phyloP scores from a whole-genome alignment of 331 rosid species.

The Cydonia oblonga region DNA sequence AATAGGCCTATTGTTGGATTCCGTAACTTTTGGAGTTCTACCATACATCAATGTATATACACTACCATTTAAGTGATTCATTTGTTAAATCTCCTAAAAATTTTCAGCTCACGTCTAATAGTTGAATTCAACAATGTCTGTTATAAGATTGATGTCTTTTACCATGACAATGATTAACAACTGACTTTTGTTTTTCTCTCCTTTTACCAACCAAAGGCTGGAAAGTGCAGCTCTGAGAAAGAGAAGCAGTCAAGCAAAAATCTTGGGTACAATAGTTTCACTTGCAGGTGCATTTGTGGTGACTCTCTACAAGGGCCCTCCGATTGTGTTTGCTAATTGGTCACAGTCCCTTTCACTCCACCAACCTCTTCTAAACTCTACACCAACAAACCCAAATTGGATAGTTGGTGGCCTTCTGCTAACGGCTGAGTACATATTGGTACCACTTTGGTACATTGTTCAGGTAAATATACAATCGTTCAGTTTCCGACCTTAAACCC shows the following conservation, averaged over 20 bases:
- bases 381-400: slow-evolving; percentile 37
- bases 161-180: not conserved
- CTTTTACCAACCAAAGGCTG: slow-evolving; percentile 34
- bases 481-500: not conserved
- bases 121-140: too few relatives aligned
- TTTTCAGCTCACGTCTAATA: too few relatives aligned
- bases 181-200: not conserved
- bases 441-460: slow-evolving; percentile 64
- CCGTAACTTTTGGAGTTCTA: too few relatives aligned
- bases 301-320: slow-evolving; percentile 61
- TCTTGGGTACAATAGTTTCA: slow-evolving; percentile 62
- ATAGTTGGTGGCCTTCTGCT: slow-evolving; percentile 73
- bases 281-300: slow-evolving; percentile 80
- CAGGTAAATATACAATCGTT: slow-evolving; percentile 31
- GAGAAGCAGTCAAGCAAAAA: slow-evolving; percentile 54
- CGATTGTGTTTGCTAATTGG: slow-evolving; percentile 22
- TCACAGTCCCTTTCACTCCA: slow-evolving; percentile 17
- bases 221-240: slow-evolving; percentile 40
- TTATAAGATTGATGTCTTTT: too few relatives aligned
- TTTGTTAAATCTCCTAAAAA: too few relatives aligned
- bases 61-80: too few relatives aligned
- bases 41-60: too few relatives aligned
- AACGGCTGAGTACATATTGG: slow-evolving; percentile 56
- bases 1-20: too few relatives aligned
- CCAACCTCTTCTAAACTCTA: slow-evolving; percentile 17